Base-by-base conservation (phyloP, 441 rosid species). In the Melastoma candidum region DNA sequence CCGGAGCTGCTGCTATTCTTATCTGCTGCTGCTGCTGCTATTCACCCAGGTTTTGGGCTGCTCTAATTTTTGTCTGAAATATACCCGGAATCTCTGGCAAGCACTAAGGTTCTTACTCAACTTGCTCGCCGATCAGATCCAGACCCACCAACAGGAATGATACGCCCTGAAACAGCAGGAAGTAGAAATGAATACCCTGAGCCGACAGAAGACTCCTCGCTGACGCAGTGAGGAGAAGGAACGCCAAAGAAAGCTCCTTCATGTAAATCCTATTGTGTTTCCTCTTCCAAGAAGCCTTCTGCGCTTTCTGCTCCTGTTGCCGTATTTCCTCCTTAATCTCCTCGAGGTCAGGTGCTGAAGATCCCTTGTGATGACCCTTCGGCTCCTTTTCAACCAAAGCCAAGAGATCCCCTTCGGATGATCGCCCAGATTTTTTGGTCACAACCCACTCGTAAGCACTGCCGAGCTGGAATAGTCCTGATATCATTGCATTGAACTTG, bases 381-480 rank as follows among this genome's bases (percentile, higher is more conserved):
- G 66, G 65, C 59, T 74, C 88, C 57, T 82, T 84, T 44, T 78
- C 77, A 26, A 63, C 68, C 58, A 90, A 66, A 12, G 77, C 70
- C 14, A 75, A 74, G 1, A 90, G 86, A 65, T 87, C 97, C 6
- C 96, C 97, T 66, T 90, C 96, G 0, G 97, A 87, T 3, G 97
- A 87, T 3, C 97, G 75, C 12, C 97, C 97, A 0, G 92, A 87
- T 72, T 90, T 90, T 69, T 90, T 90, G 0, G 97, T 90, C 29
- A 90, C 96, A 17, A 90, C 90, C 97, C 97, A 90, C 55, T 90
- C 97, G 25, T 87, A 87, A 1, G 97, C 95, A 64, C 93, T 90
- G 45, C 97, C 96, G 0, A 90, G 92, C 78, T 90, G 96, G 75
- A 90, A 90, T 12, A 90, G 74, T 46, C 97, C 97, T 11, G 97